Conservation (phyloP, 371 early-diverging fungal genomes). For the Fennellomyces sp. region DNA sequence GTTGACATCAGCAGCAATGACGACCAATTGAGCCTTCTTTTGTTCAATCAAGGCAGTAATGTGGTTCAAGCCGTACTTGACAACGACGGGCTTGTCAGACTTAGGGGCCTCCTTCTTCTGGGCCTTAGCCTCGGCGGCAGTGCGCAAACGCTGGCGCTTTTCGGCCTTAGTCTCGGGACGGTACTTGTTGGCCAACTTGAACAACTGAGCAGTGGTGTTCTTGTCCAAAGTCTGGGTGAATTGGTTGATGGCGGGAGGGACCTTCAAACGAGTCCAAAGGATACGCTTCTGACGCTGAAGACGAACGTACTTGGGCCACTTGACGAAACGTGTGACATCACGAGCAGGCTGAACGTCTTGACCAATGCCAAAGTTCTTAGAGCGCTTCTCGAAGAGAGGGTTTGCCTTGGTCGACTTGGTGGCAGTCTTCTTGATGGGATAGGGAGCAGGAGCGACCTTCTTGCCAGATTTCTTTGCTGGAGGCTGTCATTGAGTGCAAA, state of each 20-base stretch:
- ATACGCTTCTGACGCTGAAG: slow-evolving; percentile 97
- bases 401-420: slow-evolving; percentile 73
- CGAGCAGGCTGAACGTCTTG: slow-evolving; percentile 95
- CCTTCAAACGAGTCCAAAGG: slow-evolving; percentile 97
- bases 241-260: slow-evolving; percentile 99
- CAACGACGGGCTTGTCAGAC: slow-evolving; percentile 93
- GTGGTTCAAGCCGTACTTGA: slow-evolving; percentile 99
- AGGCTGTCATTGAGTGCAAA: slow-evolving; percentile 40
- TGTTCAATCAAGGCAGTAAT: slow-evolving; percentile 96
- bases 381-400: slow-evolving; percentile 92
- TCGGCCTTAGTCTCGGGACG: slow-evolving; percentile 97
- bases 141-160: slow-evolving; percentile 93
- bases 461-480: slow-evolving; percentile 66
- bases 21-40: slow-evolving; percentile 98
- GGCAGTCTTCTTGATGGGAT: slow-evolving; percentile 67
- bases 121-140: slow-evolving; percentile 82
- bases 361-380: slow-evolving; percentile 94
- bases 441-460: slow-evolving; percentile 94
- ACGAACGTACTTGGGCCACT: slow-evolving; percentile 97
- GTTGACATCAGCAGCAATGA: slow-evolving; percentile 99
- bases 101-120: slow-evolving; percentile 87
- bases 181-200: slow-evolving; percentile 98
- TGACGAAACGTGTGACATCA: slow-evolving; percentile 95
- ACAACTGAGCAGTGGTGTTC: slow-evolving; percentile 96
- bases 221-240: slow-evolving; percentile 97